A percentile compares a stretch with the other conserved stretches of the same genome.
Evolutionary conservation across 305 asterid genomes (phyloP).

Genomic region (Fraxinus albicans): DNA sequence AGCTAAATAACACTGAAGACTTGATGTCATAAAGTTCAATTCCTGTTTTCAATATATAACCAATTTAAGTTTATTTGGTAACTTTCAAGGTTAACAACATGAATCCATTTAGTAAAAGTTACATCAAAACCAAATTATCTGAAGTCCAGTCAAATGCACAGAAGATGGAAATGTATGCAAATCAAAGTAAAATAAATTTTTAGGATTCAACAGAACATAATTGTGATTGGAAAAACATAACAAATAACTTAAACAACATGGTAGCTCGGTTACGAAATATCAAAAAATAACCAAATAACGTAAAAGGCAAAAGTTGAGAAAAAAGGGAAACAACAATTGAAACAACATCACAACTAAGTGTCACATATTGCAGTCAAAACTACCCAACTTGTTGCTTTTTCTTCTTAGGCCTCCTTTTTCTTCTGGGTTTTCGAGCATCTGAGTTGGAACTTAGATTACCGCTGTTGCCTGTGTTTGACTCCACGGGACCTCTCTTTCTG

Average conservation of each 20-base stretch:
- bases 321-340: background rate
- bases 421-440: slow-evolving; percentile 82
- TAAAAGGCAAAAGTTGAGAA: background rate
- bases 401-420: slow-evolving; percentile 89
- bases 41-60: background rate
- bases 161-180: background rate
- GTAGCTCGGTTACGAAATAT: background rate
- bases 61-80: background rate
- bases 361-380: background rate
- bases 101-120: background rate
- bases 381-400: slow-evolving; percentile 40
- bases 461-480: slow-evolving; percentile 68
- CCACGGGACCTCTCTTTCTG: slow-evolving; percentile 48
- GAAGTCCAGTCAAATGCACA: background rate
- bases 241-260: background rate
- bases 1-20: background rate
- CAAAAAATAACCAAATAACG: background rate
- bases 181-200: background rate
- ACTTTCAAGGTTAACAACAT: background rate
- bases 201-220: background rate
- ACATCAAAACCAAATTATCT: background rate
- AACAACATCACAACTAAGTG: background rate
- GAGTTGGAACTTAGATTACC: slow-evolving; percentile 72
- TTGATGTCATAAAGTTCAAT: background rate
- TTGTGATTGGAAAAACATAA: background rate